Evolutionary conservation across 2,329 filamentous ascomycete species (phyloP).

Genomic region (Cordyceps farinosa): DNA sequence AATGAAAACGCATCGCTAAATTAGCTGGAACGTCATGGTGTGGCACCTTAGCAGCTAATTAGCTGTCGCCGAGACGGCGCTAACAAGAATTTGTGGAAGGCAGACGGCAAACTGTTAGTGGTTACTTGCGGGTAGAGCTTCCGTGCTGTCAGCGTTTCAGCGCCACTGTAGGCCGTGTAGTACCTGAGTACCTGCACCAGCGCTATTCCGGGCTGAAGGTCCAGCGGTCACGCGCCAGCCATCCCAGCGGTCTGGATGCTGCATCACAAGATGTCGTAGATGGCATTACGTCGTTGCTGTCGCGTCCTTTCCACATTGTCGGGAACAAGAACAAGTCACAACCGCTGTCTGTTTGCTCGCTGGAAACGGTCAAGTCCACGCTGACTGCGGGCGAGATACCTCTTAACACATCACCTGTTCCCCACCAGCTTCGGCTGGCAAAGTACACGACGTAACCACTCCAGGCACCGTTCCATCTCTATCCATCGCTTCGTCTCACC

Average conservation of each 20-base stretch:
- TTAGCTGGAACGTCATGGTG: slow-evolving; percentile 9
- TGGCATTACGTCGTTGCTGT: neutral
- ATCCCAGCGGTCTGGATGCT: neutral
- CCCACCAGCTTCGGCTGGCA: neutral
- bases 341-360: neutral
- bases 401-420: no score
- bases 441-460: neutral
- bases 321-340: neutral
- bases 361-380: neutral
- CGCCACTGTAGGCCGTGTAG: neutral
- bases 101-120: neutral
- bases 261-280: neutral
- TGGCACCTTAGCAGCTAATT: neutral
- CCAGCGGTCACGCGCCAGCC: neutral
- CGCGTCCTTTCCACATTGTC: neutral
- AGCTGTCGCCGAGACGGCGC: neutral
- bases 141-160: neutral
- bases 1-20: slow-evolving; percentile 5
- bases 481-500: neutral
- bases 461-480: neutral
- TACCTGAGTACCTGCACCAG: no score
- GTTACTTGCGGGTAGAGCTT: neutral
- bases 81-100: neutral
- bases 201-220: no score
- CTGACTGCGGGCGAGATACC: neutral